Evolutionary conservation across 1,284 basidiomycete genomes (phyloP).

Genomic region (Sparassis latifolia): DNA sequence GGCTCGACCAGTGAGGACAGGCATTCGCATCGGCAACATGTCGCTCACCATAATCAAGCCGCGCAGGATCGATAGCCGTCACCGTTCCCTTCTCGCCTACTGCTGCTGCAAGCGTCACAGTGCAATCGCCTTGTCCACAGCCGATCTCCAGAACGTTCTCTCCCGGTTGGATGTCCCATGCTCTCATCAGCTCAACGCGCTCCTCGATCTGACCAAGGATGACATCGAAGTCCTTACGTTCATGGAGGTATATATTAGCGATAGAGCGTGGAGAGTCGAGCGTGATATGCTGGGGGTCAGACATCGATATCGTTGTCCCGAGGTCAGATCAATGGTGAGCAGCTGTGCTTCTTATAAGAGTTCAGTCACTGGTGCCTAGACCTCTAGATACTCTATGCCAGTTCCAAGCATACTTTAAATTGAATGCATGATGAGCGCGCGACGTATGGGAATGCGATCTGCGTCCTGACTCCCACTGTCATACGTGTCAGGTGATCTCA

Average conservation of each 20-base stretch:
- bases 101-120: constrained; percentile 30
- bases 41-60: constrained; percentile 31
- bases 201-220: constrained; percentile 28
- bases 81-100: constrained; percentile 33
- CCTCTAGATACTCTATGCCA: too few species aligned
- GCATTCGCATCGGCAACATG: neutral
- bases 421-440: too few species aligned
- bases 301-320: too few species aligned
- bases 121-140: constrained; percentile 39
- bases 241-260: constrained; percentile 13
- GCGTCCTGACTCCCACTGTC: too few species aligned
- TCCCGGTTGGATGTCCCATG: constrained; percentile 28
- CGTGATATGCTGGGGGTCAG: neutral
- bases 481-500: too few species aligned
- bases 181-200: constrained; percentile 28
- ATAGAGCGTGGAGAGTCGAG: constrained; percentile 11
- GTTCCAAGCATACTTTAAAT: too few species aligned
- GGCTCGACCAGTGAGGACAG: neutral
- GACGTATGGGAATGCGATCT: too few species aligned
- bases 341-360: too few species aligned
- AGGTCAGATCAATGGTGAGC: too few species aligned
- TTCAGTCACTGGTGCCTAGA: too few species aligned
- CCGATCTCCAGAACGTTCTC: constrained; percentile 33
- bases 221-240: constrained; percentile 7
- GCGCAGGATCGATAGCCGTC: constrained; percentile 34